A percentile compares a stretch with the other conserved stretches of the same genome.
Evolutionary conservation across 1,139 yeast species (phyloP).

Genomic region (Kazachstania sp.): DNA sequence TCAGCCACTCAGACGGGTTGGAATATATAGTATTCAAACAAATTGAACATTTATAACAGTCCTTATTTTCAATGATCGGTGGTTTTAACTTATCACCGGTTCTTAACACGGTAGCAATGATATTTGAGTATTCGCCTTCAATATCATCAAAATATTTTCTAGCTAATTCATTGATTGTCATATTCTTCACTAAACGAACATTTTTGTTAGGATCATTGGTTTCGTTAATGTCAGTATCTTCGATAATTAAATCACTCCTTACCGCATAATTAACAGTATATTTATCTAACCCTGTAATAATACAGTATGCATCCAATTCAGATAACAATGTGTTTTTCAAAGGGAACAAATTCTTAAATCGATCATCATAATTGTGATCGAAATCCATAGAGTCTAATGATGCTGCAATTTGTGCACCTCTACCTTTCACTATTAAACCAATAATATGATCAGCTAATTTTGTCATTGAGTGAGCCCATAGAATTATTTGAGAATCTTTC

Average conservation of each 20-base stretch:
- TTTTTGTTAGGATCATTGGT: constrained; percentile 1
- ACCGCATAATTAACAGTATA: constrained; percentile 22
- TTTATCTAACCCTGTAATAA: constrained; percentile 12
- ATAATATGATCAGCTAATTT: constrained; percentile 71
- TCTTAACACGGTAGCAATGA: constrained; percentile 86
- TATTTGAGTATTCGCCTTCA: constrained; percentile 80
- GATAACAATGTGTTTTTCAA: constrained; percentile 61
- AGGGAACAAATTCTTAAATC: constrained; percentile 51
- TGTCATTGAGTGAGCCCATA: constrained; percentile 79
- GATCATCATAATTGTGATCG: constrained; percentile 26
- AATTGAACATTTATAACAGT: constrained; percentile 36
- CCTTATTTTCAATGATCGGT: constrained; percentile 31
- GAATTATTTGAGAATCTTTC: constrained; percentile 42
- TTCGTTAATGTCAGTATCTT: constrained; percentile 10
- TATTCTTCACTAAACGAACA: constrained; percentile 43
- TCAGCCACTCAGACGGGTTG: constrained; percentile 62
- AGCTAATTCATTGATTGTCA: constrained; percentile 75
- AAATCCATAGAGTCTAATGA: constrained; percentile 41
- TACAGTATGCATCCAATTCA: constrained; percentile 50
- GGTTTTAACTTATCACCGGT: constrained; percentile 74
- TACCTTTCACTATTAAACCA: constrained; percentile 78
- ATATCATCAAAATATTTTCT: constrained; percentile 63
- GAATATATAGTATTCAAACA: constrained; percentile 46
- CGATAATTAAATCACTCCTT: constrained; percentile 16
- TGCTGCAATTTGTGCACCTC: constrained; percentile 62